These are phyloP conservation scores for Saccharomycopsis selenospora DNA, from an alignment of 805 yeast species.

Conservation along the genomic window DNA sequence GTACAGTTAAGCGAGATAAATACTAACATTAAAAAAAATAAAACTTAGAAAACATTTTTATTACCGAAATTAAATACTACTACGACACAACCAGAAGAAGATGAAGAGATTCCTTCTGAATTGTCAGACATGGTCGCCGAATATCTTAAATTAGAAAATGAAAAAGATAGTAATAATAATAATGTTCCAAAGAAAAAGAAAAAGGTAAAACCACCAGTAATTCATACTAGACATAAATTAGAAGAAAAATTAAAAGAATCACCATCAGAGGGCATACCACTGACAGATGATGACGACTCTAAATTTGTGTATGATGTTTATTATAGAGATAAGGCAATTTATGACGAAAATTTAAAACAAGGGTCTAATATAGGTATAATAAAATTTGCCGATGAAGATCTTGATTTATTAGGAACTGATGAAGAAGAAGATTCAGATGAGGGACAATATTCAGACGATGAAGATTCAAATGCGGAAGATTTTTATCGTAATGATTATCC, in stretches of 20 bases:
- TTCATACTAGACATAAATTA: too few species aligned
- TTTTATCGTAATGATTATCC: conserved; percentile 92
- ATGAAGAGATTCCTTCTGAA: conserved; percentile 45
- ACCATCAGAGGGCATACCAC: conserved; percentile 10
- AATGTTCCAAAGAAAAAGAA: too few species aligned
- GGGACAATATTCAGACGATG: conserved; percentile 53
- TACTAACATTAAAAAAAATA: conserved; percentile 11
- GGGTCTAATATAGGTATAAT: conserved; percentile 25
- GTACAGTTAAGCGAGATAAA: neutral
- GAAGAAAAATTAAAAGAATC: neutral
- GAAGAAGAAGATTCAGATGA: conserved; percentile 35
- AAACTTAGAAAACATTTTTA: conserved; percentile 21
- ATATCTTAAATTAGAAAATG: conserved; percentile 38
- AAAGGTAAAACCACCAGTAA: too few species aligned
- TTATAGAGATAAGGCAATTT: conserved; percentile 55
- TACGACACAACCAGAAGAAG: conserved; percentile 24
- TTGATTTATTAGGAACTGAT: conserved; percentile 28
- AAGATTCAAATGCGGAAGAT: conserved; percentile 86
- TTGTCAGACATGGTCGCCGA: conserved; percentile 69
- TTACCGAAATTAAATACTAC: conserved; percentile 25
- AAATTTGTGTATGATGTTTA: conserved; percentile 77
- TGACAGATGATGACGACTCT: conserved; percentile 24
- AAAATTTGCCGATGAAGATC: conserved; percentile 34
- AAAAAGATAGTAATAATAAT: conserved; percentile 9
- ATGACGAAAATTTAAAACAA: conserved; percentile 32